Base-by-base conservation (phyloP, 305 asterid species). In the Solanum hybrid region DNA sequence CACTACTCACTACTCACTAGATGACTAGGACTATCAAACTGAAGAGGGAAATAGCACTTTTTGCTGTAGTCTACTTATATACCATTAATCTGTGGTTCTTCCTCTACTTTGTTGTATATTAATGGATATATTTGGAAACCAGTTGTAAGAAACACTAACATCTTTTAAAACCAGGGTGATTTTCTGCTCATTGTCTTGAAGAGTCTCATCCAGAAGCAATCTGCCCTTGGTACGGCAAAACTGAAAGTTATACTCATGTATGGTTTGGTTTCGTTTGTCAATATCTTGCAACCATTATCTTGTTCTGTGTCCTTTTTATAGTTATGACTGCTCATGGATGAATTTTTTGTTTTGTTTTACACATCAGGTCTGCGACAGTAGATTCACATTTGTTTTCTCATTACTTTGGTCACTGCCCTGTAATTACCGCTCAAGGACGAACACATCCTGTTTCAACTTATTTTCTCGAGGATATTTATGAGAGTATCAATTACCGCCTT, bases 191-290 rank as follows among this genome's bases (percentile, higher is more conserved):
- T 96, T 92, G 91, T 96, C 90, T 91, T 97, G 89, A 96, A 95
- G 96, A 94, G 93, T 89, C 95, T 97, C 94, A 93, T 97, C 91
- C 98, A 97, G 94, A 95, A 93, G 97, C 98, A 93, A 91, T 91
- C 92, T 91, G 91, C 93, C 87, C 86, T 88, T 40, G 88, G 95
- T 89, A 92, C 92, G 37, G 82, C 97, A 26, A 94, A 93, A 90
- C 92, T 97, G 94, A 97, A 97, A 94, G 96, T 97, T 91, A 93
- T 96, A 94, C 99, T 97, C 88, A 97, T 97, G 99, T 97, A 95
- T 93, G 96, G 87, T 89, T 89, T 76, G 84, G 34, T 81, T 88
- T 91, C 82, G 26, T 88, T 31, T 90, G 91, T 88, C 88, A 81
- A 90, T 38, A 87, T 89, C 79, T 79, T 29, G 86, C 71, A 51